These are phyloP conservation scores for Hygrocybe coccinea DNA, from an alignment of 768 basidiomycete genomes.

Conservation along the genomic window DNA sequence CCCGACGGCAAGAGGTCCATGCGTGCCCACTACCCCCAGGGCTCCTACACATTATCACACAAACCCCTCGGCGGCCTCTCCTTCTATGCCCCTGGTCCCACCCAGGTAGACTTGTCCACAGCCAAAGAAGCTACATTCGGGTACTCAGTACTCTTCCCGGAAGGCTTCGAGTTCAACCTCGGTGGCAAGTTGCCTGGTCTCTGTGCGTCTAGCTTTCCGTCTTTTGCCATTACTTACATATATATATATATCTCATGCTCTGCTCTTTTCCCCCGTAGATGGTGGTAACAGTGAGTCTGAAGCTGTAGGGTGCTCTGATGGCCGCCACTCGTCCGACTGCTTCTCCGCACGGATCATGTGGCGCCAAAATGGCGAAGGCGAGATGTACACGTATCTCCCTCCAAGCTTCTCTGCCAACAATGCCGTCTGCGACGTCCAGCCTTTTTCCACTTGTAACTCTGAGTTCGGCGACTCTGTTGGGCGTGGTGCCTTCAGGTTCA, in stretches of 20 bases:
- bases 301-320: slow-evolving; percentile 59
- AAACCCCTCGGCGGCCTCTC: slow-evolving; percentile 55
- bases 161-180: slow-evolving; percentile 58
- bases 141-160: slow-evolving; percentile 57
- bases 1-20: slow-evolving; percentile 51
- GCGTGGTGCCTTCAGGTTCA: slow-evolving; percentile 62
- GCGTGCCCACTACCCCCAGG: slow-evolving; percentile 51
- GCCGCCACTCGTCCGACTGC: slow-evolving; percentile 51
- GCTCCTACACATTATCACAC: slow-evolving; percentile 50
- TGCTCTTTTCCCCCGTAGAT: slow-evolving; percentile 30
- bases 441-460: slow-evolving; percentile 52
- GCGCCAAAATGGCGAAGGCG: slow-evolving; percentile 53
- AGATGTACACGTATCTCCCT: slow-evolving; percentile 71
- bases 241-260: not conserved
- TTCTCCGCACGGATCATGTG: slow-evolving; percentile 71
- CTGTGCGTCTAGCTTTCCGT: slow-evolving; percentile 40
- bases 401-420: slow-evolving; percentile 42
- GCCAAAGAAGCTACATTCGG: slow-evolving; percentile 66
- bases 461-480: slow-evolving; percentile 65
- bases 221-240: slow-evolving; percentile 2
- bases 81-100: slow-evolving; percentile 64
- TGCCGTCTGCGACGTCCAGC: slow-evolving; percentile 44
- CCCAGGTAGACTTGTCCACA: slow-evolving; percentile 45
- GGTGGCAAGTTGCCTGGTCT: slow-evolving; percentile 74
- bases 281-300: slow-evolving; percentile 49